phyloP scores from a whole-genome alignment of 768 basidiomycete species.

The Cystofilobasidium capitatum region DNA sequence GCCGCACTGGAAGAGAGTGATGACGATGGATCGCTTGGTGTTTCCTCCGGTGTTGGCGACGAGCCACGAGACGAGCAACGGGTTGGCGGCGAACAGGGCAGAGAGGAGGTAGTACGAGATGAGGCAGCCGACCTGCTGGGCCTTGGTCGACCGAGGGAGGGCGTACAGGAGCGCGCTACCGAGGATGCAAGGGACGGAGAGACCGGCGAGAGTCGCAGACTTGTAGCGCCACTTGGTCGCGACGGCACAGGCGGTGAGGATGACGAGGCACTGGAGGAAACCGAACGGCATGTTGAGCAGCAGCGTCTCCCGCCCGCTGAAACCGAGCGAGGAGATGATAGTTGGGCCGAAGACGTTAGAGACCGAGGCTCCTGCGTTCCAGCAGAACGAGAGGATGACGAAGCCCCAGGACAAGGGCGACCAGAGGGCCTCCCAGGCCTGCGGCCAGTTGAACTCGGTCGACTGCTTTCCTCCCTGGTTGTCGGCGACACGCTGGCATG shows the following conservation, averaged over 20 bases:
- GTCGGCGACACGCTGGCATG: conserved; percentile 32
- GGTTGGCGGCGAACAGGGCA: conserved; percentile 39
- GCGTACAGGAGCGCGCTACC: conserved; percentile 23
- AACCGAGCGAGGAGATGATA: conserved; percentile 2
- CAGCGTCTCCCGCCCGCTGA: background rate
- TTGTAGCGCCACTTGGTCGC: conserved; percentile 32
- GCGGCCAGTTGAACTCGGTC: conserved; percentile 27
- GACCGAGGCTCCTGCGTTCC: conserved; percentile 15
- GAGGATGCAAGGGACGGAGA: conserved; percentile 23
- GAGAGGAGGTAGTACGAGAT: conserved; percentile 32
- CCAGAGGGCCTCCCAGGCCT: conserved; percentile 25
- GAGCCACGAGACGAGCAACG: conserved; percentile 31
- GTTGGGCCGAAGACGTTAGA: conserved; percentile 36
- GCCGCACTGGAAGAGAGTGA: conserved; percentile 28
- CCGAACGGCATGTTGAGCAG: conserved; percentile 30
- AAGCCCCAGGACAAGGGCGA: conserved; percentile 27
- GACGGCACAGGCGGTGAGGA: conserved; percentile 39
- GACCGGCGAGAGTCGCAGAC: conserved; percentile 8
- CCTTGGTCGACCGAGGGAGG: conserved; percentile 24
- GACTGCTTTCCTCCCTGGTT: conserved; percentile 27
- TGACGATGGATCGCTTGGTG: conserved; percentile 26
- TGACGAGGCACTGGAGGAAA: conserved; percentile 43
- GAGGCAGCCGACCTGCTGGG: conserved; percentile 37
- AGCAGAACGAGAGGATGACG: conserved; percentile 13
- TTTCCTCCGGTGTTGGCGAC: conserved; percentile 31